Conservation (phyloP, 345 rosid genomes). For the Noccaea caerulescens region DNA sequence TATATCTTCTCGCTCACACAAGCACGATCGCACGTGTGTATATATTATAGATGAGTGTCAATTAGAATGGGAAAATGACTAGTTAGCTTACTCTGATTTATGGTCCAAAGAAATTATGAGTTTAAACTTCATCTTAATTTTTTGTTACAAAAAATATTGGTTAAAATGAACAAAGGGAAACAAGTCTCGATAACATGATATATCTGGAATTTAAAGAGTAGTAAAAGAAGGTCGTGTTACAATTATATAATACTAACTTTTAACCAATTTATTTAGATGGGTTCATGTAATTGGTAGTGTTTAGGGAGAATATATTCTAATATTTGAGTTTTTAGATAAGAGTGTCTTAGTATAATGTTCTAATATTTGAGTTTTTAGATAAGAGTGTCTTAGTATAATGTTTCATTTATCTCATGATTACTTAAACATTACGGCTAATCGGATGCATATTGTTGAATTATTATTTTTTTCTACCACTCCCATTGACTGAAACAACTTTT, state of each 20-base stretch:
- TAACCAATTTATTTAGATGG: not conserved
- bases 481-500: not conserved
- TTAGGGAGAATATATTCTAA: too few species aligned
- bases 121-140: too few species aligned
- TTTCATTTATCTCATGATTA: slow-evolving; percentile 1
- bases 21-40: slow-evolving; percentile 19
- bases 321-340: too few species aligned
- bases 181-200: too few species aligned
- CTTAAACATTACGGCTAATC: not conserved
- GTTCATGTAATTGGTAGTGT: not conserved
- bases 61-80: too few species aligned
- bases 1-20: not conserved
- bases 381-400: too few species aligned
- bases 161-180: too few species aligned
- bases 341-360: not conserved
- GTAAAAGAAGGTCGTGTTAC: not conserved
- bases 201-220: too few species aligned
- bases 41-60: not conserved
- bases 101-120: too few species aligned
- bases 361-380: too few species aligned
- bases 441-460: not conserved
- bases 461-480: not conserved
- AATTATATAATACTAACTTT: not conserved
- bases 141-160: too few species aligned
- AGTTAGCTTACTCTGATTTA: too few species aligned